Evolutionary conservation across 2,329 filamentous ascomycete species (phyloP), one percentile per base, ranked within the genome.

Genomic region (Fusarium coicis): DNA sequence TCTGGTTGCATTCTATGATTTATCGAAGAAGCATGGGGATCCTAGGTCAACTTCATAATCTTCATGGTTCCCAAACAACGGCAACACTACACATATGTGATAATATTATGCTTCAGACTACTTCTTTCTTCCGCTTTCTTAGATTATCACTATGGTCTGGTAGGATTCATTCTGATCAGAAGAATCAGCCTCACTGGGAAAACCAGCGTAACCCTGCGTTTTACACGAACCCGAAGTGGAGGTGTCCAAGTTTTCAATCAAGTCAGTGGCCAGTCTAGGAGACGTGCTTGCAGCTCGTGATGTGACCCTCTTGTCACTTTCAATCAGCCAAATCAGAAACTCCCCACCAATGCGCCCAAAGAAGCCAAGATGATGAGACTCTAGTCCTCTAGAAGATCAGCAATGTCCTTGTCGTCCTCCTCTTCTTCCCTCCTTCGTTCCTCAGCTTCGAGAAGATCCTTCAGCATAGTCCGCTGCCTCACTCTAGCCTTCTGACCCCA

Each of bases 361-460:
- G 21, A 23, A 52, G 32, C n/a, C 39, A 54, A 59, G 37, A 30
- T 21, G 30, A 49, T 11, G 16, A 52, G 21, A 37, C 12, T 21
- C 60, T 82, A 87, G 78, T 90, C 87, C 75, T 89, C 86, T 80
- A 95, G 81, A 76, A 92, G 90, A 81, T 95, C 91, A 79, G 90
- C 88, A 75, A 95, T 92, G 80, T 95, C 92, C 83, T 93, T 92
- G 80, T 94, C 92, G 68, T 92, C 90, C 73, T 93, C 87, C 66
- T 91, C 89, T 75, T 91, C 90, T 55, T 84, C 80, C 76, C 89
- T 86, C 73, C 87, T 84, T 75, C 89, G 81, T 83, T 89, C 85
- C 82, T 93, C 91, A 74, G 86, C 87, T 76, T 91, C 90, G 69
- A 93, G 81, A 77, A 92, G 79, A 78, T 90, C 88, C 85, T 90